Base-by-base conservation (phyloP, 1,139 yeast species). In the Taiozyma sp. region DNA sequence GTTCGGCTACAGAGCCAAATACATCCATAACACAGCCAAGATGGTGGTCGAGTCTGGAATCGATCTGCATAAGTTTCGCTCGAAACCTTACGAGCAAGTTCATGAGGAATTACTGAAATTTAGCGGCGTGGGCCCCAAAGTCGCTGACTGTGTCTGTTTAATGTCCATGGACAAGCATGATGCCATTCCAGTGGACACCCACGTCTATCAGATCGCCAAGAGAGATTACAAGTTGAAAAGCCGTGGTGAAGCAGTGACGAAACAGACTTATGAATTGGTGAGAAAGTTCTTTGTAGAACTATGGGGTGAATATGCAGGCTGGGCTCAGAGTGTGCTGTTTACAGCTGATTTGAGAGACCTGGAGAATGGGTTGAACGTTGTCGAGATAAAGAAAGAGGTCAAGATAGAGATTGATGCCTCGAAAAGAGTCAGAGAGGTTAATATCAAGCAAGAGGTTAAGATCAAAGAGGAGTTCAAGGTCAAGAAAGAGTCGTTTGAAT, bases 121-220 rank as follows among this genome's bases (percentile, higher is more conserved):
- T 57, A 76, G 80, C 4, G 99, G 99, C 0, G 97, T 95, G 0
- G 99, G 99, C 0, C 98, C 99, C 1, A 93, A 93, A 69, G 99
- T 93, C 1, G 97, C 99, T 0, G 99, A 95, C 62, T 93, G 99
- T 66, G 88, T 86, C 57, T 86, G 96, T 58, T 72, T 93, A 42
- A 92, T 93, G 97, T 60, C 97, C 2, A 72, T 95, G 48, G 95
- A 87, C 61, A 87, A 91, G 70, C 91, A 87, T 61, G 90, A 86
- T 52, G 80, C 90, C 14, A 97, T 93, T 1, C 99, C 99, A 0
- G 90, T 93, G 1, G 99, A 93, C 66, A 95, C 98, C 0, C 99
- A 93, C 64, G 96, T 93, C n/a, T 87, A 86, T 73, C 91, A 92
- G 63, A 88, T 93, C 50, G 97, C 97, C 0, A 79, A 81, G 50